Conservation (phyloP, 2,329 filamentous ascomycete species). For the Cladophialophora immunda region DNA sequence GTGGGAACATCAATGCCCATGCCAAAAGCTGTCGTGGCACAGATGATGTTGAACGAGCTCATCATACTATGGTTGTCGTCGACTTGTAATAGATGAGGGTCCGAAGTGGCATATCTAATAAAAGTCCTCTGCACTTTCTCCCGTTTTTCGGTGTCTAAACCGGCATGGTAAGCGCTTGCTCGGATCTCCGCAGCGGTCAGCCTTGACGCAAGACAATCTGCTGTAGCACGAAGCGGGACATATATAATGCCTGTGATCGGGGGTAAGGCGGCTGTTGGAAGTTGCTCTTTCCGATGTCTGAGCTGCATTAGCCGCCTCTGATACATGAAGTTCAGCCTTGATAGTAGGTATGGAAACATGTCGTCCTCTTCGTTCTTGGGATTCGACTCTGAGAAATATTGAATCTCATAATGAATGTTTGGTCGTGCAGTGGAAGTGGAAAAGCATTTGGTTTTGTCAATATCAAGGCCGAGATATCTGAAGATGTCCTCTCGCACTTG, state of each 20-base stretch:
- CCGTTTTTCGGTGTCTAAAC: conserved; percentile 75
- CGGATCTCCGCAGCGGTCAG: conserved; percentile 49
- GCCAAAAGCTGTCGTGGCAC: conserved; percentile 94
- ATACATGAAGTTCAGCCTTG: conserved; percentile 79
- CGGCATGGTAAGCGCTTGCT: conserved; percentile 61
- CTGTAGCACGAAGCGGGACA: conserved; percentile 51
- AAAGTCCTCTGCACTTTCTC: conserved; percentile 59
- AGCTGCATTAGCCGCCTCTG: conserved; percentile 69
- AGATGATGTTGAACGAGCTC: conserved; percentile 85
- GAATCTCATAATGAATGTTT: conserved; percentile 90
- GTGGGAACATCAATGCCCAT: conserved; percentile 98
- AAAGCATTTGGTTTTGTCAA: conserved; percentile 67
- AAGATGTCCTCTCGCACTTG: conserved; percentile 86
- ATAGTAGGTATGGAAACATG: conserved; percentile 76
- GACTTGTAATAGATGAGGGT: conserved; percentile 25
- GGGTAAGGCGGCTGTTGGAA: conserved; percentile 38
- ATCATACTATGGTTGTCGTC: conserved; percentile 35
- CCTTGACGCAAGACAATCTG: conserved; percentile 51
- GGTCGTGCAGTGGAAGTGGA: conserved; percentile 83
- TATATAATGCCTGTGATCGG: conserved; percentile 59
- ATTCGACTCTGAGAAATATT: conserved; percentile 59
- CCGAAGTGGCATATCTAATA: conserved; percentile 37
- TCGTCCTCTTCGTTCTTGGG: conserved; percentile 70
- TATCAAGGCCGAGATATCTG: conserved; percentile 73
- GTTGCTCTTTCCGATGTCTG: conserved; percentile 46